Base-by-base conservation (phyloP, 2,329 filamentous ascomycete species). In the Paecilomyces sp. region DNA sequence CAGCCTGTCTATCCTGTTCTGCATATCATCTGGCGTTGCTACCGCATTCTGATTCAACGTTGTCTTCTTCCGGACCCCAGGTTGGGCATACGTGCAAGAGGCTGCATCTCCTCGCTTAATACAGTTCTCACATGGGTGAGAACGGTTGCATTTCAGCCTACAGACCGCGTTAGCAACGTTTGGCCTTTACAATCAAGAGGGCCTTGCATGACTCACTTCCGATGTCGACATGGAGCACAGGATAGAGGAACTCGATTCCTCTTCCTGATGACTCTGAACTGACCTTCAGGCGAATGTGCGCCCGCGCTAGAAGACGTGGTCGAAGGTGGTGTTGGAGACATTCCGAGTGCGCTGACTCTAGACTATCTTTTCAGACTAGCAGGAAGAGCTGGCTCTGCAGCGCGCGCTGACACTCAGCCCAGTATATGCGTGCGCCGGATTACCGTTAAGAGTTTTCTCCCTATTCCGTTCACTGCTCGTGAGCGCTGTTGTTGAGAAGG, bases 1-100 rank as follows among this genome's bases (percentile, higher is more conserved):
- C 65, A 97, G 82, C 68, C 93, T 86, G 79, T 97, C 92, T 78
- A 97, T 97, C 73, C 94, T 89, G 72, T 95, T 96, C 79, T 97
- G 93, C 93, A 97, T 97, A 76, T 97, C 93, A 82, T 96, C 92
- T 56, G 93, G 91, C 67, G 83, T 81, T 59, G 83, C 81, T 77
- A 85, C 77, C 57, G 77, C 66, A 58, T 77, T 83, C 74, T 88
- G 84, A 70, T 80, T 81, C 41, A 76, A 66, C 8, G 68, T 67
- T 60, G 75, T 87, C 82, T 91, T 95, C 76, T 91, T 94, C 67
- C 91, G 85, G 57, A 86, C 83, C 57, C 76, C 80, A 34, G 80
- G 77, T 67, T 83, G 79, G 54, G 91, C 92, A 79, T 97, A 97
- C 65, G 88, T 89, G 78, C 93, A 97, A 60, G 90, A 89, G 58